A percentile compares a stretch with the other conserved stretches of the same genome.
phyloP scores from a whole-genome alignment of 495 filamentous ascomycete genomes.

The Tuber aestivum region DNA sequence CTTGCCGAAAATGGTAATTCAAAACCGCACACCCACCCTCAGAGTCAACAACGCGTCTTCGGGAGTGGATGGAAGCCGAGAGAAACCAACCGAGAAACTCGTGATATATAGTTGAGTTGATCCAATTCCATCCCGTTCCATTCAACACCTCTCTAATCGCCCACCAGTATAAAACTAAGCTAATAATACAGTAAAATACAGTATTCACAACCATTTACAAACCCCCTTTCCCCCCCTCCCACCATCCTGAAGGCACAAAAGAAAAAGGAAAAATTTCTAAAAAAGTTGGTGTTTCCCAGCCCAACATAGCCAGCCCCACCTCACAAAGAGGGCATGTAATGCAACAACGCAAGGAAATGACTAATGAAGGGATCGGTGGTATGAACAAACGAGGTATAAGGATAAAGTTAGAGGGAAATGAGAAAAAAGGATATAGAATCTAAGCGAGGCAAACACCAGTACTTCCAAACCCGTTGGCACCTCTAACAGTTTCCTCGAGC shows the following conservation, averaged over 20 bases:
- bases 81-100: no score
- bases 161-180: background rate
- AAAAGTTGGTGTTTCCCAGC: background rate
- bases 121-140: background rate
- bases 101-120: background rate
- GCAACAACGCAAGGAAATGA: background rate
- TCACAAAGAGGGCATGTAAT: background rate
- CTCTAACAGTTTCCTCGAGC: conserved; percentile 83
- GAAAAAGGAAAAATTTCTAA: background rate
- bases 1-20: background rate
- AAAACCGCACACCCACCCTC: background rate
- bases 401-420: background rate
- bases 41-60: conserved; percentile 1
- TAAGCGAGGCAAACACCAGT: conserved; percentile 53
- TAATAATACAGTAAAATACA: conserved; percentile 4
- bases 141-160: background rate
- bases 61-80: background rate
- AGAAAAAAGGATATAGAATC: background rate
- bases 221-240: background rate
- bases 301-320: background rate
- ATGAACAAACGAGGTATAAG: background rate
- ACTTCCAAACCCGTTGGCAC: conserved; percentile 89
- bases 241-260: background rate
- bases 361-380: background rate
- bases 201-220: conserved; percentile 1